phyloP scores from a whole-genome alignment of 2,329 filamentous ascomycete genomes.

The Pseudogymnoascus sp. region DNA sequence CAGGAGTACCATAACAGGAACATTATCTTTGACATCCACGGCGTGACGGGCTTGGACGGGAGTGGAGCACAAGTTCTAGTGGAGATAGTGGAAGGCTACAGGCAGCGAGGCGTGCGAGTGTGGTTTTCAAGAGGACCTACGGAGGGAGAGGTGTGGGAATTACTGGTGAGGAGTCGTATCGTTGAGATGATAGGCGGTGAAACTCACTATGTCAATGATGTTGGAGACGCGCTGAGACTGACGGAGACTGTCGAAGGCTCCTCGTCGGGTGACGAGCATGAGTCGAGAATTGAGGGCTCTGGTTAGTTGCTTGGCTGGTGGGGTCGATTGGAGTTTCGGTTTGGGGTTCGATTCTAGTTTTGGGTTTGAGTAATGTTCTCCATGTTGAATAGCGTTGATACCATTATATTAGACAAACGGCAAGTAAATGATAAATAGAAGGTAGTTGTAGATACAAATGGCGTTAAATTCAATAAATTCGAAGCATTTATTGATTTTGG shows the following conservation, averaged over 20 bases:
- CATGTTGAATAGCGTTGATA: constrained; percentile 4
- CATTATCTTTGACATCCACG: constrained; percentile 94
- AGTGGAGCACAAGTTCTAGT: constrained; percentile 85
- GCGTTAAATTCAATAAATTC: background rate
- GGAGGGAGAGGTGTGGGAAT: constrained; percentile 42
- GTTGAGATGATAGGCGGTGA: constrained; percentile 73
- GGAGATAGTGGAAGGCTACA: constrained; percentile 80
- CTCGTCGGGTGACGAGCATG: background rate
- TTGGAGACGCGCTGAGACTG: constrained; percentile 75
- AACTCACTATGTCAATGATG: constrained; percentile 70
- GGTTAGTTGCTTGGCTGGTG: background rate
- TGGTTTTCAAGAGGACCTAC: constrained; percentile 59
- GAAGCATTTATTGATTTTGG: background rate
- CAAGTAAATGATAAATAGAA: background rate
- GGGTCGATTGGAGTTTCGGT: background rate
- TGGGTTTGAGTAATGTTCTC: background rate
- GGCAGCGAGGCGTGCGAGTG: constrained; percentile 67
- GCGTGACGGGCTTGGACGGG: constrained; percentile 90
- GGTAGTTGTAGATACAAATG: background rate
- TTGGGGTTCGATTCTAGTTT: background rate
- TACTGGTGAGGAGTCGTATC: constrained; percentile 76
- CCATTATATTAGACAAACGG: constrained; percentile 1
- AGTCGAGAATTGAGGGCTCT: constrained; percentile 2
- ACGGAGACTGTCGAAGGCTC: constrained; percentile 57
- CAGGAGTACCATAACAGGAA: constrained; percentile 78